Evolutionary conservation across 129 eudicot species (phyloP).

Genomic region (Tanacetum coccineum): DNA sequence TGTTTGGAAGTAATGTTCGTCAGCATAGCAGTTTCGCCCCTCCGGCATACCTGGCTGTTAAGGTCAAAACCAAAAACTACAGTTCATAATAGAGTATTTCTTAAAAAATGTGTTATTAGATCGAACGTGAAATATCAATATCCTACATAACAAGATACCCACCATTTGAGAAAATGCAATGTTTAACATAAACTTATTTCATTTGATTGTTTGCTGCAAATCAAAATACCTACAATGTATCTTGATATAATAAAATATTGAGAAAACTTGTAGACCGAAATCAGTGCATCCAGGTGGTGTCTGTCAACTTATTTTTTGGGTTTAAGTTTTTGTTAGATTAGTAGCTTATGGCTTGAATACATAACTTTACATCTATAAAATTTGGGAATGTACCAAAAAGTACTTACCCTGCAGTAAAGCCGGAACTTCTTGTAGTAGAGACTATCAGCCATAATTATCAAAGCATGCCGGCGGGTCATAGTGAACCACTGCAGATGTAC

Average conservation of each 20-base stretch:
- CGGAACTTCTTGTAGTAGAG: slow-evolving; percentile 69
- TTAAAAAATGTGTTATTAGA: not conserved
- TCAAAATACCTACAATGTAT: too few species aligned
- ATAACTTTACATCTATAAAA: not conserved
- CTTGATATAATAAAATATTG: too few species aligned
- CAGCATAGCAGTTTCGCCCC: slow-evolving; percentile 65
- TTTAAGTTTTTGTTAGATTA: too few species aligned
- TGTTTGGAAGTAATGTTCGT: slow-evolving; percentile 74
- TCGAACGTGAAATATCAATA: not conserved
- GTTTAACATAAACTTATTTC: too few species aligned
- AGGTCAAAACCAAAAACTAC: not conserved
- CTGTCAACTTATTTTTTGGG: too few species aligned
- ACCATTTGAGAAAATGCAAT: too few species aligned
- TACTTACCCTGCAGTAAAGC: slow-evolving; percentile 65
- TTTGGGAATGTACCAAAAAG: slow-evolving; percentile 12
- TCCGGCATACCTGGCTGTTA: slow-evolving; percentile 69
- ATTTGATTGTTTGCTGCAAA: too few species aligned
- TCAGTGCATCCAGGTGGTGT: not conserved
- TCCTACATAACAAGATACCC: too few species aligned
- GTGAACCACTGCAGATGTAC: slow-evolving; percentile 73
- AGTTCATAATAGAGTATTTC: not conserved
- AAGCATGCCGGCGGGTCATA: slow-evolving; percentile 70
- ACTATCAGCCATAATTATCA: slow-evolving; percentile 63
- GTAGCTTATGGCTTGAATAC: too few species aligned
- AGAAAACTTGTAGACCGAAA: too few species aligned